Percentiles rank a stretch among this genome's conserved stretches.
Evolutionary conservation across 2,329 filamentous ascomycete species (phyloP).

Genomic region (Cladosporium sp.): DNA sequence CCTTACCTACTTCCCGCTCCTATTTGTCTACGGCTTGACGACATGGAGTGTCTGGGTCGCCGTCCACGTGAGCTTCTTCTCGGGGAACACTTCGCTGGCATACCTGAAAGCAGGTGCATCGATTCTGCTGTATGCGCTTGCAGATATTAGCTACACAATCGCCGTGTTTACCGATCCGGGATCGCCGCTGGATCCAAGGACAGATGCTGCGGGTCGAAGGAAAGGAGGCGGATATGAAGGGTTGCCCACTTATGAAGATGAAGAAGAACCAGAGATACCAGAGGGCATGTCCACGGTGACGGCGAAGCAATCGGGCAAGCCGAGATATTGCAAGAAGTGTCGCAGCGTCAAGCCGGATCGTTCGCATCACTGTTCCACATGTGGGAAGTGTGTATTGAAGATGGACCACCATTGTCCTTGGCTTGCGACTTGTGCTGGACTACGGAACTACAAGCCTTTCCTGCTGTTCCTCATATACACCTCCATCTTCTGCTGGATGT

Average conservation of each 20-base stretch:
- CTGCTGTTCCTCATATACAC: slow-evolving; percentile 89
- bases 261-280: slow-evolving; percentile 45
- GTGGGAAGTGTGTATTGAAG: slow-evolving; percentile 90
- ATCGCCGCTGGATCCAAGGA: slow-evolving; percentile 52
- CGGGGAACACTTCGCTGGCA: slow-evolving; percentile 16
- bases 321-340: slow-evolving; percentile 96
- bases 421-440: slow-evolving; percentile 91
- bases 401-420: slow-evolving; percentile 99
- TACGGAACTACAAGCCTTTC: slow-evolving; percentile 95
- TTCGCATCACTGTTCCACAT: slow-evolving; percentile 94
- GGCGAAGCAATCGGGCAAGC: slow-evolving; percentile 84
- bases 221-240: slow-evolving; percentile 66
- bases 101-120: slow-evolving; percentile 57
- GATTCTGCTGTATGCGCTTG: slow-evolving; percentile 70
- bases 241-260: slow-evolving; percentile 70
- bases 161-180: slow-evolving; percentile 94
- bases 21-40: slow-evolving; percentile 86
- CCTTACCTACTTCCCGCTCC: slow-evolving; percentile 80
- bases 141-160: slow-evolving; percentile 86
- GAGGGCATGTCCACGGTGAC: slow-evolving; percentile 69
- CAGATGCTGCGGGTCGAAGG: slow-evolving; percentile 25
- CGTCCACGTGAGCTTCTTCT: slow-evolving; percentile 55
- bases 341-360: slow-evolving; percentile 92
- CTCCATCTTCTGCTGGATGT: slow-evolving; percentile 78
- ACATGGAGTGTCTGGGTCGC: slow-evolving; percentile 93